phyloP scores from a whole-genome alignment of 345 rosid genomes.

The Lenwebbia sp. region DNA sequence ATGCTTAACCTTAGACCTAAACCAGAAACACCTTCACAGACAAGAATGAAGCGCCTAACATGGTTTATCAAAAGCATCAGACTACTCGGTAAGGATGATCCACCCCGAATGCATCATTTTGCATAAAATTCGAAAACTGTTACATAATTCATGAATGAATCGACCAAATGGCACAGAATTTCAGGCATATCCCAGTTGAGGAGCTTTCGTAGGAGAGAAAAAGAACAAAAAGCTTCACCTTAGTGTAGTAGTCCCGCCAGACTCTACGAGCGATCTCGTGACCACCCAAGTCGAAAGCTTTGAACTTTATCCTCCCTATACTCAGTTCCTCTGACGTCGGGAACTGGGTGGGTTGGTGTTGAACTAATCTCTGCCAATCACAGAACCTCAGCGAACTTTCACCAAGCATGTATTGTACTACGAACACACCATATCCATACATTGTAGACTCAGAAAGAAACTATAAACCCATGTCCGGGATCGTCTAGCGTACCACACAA shows the following conservation, averaged over 20 bases:
- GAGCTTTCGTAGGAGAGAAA: background rate
- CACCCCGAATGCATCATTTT: background rate
- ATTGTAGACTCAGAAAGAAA: background rate
- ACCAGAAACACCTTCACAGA: background rate
- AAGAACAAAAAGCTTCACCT: conserved; percentile 4
- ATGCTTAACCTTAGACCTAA: too few relatives aligned
- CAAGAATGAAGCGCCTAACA: background rate
- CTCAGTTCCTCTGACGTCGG: conserved; percentile 41
- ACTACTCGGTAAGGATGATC: background rate
- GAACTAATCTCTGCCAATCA: conserved; percentile 28
- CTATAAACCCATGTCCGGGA: background rate
- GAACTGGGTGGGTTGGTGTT: conserved; percentile 35
- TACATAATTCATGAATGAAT: background rate
- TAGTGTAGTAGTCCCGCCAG: conserved; percentile 37
- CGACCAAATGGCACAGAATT: background rate
- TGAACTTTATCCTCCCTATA: conserved; percentile 38
- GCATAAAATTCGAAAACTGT: background rate
- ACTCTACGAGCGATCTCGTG: conserved; percentile 41
- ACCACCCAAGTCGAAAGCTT: conserved; percentile 43
- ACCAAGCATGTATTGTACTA: background rate
- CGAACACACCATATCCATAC: background rate
- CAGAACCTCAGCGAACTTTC: background rate
- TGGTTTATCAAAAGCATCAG: background rate
- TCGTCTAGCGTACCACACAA: background rate
- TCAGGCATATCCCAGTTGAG: background rate